Evolutionary conservation across 257 asterid species (phyloP).

Genomic region (Paulownia fortunei): DNA sequence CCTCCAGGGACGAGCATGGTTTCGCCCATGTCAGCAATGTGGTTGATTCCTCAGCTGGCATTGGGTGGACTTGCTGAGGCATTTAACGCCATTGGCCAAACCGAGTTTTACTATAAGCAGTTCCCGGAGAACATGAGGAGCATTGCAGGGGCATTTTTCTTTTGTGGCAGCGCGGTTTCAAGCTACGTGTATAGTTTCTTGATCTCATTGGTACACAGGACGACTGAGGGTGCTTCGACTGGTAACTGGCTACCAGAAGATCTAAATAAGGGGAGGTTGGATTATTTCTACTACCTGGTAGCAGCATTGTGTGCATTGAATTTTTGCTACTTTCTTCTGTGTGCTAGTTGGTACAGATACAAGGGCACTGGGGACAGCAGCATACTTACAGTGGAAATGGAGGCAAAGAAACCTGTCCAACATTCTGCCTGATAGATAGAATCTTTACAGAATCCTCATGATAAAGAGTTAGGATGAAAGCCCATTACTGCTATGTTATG

Average conservation of each 20-base stretch:
- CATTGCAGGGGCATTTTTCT: slow-evolving; percentile 64
- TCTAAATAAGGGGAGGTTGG: slow-evolving; percentile 73
- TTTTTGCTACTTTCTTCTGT: slow-evolving; percentile 52
- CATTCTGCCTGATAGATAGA: slow-evolving; percentile 40
- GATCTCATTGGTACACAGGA: slow-evolving; percentile 52
- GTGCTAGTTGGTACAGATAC: slow-evolving; percentile 72
- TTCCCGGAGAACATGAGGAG: slow-evolving; percentile 94
- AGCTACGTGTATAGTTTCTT: slow-evolving; percentile 59
- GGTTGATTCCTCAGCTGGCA: slow-evolving; percentile 75
- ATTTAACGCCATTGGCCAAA: slow-evolving; percentile 63
- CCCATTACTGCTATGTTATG: no score
- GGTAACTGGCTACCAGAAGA: slow-evolving; percentile 83
- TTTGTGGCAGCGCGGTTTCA: slow-evolving; percentile 57
- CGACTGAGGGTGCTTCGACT: slow-evolving; percentile 45
- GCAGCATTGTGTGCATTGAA: slow-evolving; percentile 52
- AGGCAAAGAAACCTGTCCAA: slow-evolving; percentile 35
- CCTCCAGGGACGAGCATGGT: slow-evolving; percentile 16
- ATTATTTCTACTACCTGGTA: slow-evolving; percentile 61
- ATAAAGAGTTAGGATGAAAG: no score
- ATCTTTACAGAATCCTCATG: neutral
- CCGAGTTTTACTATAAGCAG: slow-evolving; percentile 74
- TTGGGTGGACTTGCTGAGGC: slow-evolving; percentile 77
- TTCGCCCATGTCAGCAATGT: slow-evolving; percentile 67
- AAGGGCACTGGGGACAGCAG: slow-evolving; percentile 52
- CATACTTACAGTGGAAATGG: slow-evolving; percentile 44